These are phyloP conservation scores for Metarhizium anisopliae DNA, from an alignment of 2,329 filamentous ascomycete species.

Conservation along the genomic window DNA sequence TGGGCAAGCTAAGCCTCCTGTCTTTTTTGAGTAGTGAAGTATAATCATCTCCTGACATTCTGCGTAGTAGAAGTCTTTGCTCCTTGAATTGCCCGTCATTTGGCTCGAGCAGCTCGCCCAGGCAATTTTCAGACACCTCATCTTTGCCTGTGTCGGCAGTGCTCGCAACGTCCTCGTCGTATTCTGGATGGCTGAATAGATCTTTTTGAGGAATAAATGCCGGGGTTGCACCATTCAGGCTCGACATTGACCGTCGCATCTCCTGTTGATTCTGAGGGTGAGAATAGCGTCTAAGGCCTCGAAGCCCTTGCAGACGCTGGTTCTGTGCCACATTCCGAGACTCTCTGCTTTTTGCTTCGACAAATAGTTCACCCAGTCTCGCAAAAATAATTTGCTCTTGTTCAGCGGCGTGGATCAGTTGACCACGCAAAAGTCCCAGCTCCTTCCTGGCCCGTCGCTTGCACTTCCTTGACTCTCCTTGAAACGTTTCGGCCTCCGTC, in stretches of 20 bases:
- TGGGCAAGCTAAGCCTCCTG: background rate
- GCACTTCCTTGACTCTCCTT: constrained; percentile 14
- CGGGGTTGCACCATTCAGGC: constrained; percentile 18
- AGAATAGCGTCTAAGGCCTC: background rate
- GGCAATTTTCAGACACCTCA: background rate
- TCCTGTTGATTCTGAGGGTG: background rate
- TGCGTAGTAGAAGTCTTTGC: background rate
- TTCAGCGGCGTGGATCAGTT: constrained; percentile 33
- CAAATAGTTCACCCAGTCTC: constrained; percentile 38
- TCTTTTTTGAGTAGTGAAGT: background rate
- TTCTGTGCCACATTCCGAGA: constrained; percentile 24
- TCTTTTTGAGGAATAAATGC: constrained; percentile 21
- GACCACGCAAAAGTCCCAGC: constrained; percentile 29
- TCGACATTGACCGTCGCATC: constrained; percentile 6
- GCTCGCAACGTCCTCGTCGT: background rate
- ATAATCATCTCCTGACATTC: background rate
- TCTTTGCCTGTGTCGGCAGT: background rate
- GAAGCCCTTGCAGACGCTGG: constrained; percentile 9
- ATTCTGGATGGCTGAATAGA: background rate
- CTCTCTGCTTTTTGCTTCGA: constrained; percentile 38
- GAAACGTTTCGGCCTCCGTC: constrained; percentile 24
- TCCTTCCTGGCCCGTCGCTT: constrained; percentile 30
- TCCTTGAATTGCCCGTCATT: background rate
- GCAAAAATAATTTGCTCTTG: constrained; percentile 37
- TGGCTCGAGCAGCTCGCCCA: background rate